These are phyloP conservation scores for Tuber brumale DNA, from an alignment of 495 filamentous ascomycete species.

Conservation along the genomic window DNA sequence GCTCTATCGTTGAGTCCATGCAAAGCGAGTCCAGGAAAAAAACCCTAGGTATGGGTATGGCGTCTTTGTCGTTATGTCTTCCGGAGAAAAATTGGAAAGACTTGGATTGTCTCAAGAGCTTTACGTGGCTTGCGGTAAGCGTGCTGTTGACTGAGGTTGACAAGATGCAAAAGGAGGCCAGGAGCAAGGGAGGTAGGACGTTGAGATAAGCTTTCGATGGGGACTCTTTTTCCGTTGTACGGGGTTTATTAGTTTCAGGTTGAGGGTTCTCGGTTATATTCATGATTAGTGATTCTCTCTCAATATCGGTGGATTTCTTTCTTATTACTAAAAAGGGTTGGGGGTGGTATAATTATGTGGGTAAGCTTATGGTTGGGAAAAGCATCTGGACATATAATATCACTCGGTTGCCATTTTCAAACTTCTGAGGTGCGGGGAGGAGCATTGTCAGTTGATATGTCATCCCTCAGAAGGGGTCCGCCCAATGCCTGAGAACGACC, in stretches of 20 bases:
- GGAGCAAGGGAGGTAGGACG: neutral
- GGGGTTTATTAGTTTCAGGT: neutral
- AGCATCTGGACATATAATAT: neutral
- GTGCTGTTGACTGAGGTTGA: conserved; percentile 48
- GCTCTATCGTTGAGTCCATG: conserved; percentile 48
- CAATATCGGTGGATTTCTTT: neutral
- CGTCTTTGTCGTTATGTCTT: conserved; percentile 48
- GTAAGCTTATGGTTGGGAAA: neutral
- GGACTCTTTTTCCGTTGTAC: neutral
- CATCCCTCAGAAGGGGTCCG: neutral
- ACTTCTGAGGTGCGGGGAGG: neutral
- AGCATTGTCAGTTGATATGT: neutral
- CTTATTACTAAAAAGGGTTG: neutral
- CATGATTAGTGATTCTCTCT: neutral
- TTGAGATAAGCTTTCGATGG: neutral
- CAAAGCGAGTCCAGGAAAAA: conserved; percentile 45
- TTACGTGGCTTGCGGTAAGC: conserved; percentile 47
- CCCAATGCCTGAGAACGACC: neutral
- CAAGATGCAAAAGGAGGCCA: conserved; percentile 29
- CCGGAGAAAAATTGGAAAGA: conserved; percentile 33
- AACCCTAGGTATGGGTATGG: conserved; percentile 48
- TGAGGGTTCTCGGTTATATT: neutral
- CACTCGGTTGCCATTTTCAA: neutral
- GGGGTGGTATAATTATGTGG: neutral
- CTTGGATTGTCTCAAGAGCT: conserved; percentile 46